Evolutionary conservation across 1,139 yeast species (phyloP).

Genomic region (Candida neerlandica): DNA sequence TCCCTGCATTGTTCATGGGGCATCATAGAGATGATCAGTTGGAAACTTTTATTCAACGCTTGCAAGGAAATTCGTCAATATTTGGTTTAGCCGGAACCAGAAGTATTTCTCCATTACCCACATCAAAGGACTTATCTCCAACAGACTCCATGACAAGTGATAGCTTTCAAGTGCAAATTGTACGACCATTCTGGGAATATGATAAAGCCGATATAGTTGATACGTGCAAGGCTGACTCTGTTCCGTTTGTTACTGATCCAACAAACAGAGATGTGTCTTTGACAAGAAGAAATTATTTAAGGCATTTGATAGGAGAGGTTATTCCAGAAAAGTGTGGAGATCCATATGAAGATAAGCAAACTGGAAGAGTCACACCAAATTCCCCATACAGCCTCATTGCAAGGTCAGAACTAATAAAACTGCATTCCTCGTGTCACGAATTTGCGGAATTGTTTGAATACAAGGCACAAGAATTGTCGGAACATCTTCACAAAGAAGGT

Average conservation of each 20-base stretch:
- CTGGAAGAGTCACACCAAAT: conserved; percentile 4
- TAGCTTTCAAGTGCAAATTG: conserved; percentile 22
- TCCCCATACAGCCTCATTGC: conserved; percentile 19
- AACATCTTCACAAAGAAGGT: conserved; percentile 8
- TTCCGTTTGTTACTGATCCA: conserved; percentile 70
- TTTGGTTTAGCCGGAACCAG: conserved; percentile 58
- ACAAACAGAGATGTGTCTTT: conserved; percentile 58
- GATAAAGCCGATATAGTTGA: conserved; percentile 47
- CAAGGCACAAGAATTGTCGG: conserved; percentile 15
- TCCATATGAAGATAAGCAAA: not conserved
- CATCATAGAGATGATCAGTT: conserved; percentile 74
- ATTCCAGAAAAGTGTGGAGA: conserved; percentile 22
- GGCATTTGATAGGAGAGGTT: conserved; percentile 34
- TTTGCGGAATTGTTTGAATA: conserved; percentile 19
- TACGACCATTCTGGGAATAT: conserved; percentile 58
- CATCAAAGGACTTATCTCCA: conserved; percentile 20
- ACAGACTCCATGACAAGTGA: conserved; percentile 1
- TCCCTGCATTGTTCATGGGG: conserved; percentile 52
- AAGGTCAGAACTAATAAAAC: conserved; percentile 17
- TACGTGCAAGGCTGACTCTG: conserved; percentile 41
- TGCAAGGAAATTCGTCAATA: conserved; percentile 55
- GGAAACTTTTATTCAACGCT: conserved; percentile 66
- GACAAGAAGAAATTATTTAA: conserved; percentile 56
- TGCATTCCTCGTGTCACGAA: conserved; percentile 19
- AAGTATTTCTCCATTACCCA: conserved; percentile 28